phyloP scores from a whole-genome alignment of 768 basidiomycete genomes.

The Thelephora ganbajun region DNA sequence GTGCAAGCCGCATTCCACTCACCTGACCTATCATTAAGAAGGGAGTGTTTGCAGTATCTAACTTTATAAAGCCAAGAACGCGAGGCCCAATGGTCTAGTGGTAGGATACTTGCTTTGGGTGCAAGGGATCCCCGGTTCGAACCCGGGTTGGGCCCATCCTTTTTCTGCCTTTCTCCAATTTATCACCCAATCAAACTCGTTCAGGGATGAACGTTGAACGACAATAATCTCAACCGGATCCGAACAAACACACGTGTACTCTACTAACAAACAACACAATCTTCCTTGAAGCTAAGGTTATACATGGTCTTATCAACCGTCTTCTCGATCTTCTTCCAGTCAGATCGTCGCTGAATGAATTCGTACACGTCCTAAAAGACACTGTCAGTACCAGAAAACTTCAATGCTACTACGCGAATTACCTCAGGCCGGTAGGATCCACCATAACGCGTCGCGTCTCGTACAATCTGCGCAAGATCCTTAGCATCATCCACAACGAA shows the following conservation, averaged over 20 bases:
- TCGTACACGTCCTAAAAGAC: conserved; percentile 73
- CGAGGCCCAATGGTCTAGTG: conserved; percentile 28
- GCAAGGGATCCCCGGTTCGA: conserved; percentile 39
- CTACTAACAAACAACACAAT: conserved; percentile 43
- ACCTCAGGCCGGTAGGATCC: conserved; percentile 93
- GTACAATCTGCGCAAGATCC: conserved; percentile 89
- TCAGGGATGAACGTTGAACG: too few species aligned
- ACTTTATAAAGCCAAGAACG: too few species aligned
- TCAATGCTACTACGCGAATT: conserved; percentile 4
- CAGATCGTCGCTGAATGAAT: conserved; percentile 85
- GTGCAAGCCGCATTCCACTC: too few species aligned
- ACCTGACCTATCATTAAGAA: too few species aligned
- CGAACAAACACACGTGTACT: too few species aligned
- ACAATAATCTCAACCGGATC: too few species aligned
- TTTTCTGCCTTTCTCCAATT: too few species aligned
- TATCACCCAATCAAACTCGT: too few species aligned
- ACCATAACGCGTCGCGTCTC: conserved; percentile 91
- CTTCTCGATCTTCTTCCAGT: conserved; percentile 99
- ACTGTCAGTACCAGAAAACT: neutral
- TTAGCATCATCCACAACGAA: conserved; percentile 94
- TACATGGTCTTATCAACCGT: conserved; percentile 93
- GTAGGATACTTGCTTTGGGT: conserved; percentile 43
- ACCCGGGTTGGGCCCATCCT: conserved; percentile 28
- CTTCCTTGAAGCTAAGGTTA: conserved; percentile 85
- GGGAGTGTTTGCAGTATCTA: too few species aligned